Evolutionary conservation across 2,329 filamentous ascomycete genomes (phyloP).

Genomic region (Fusarium tanahbumbuense): DNA sequence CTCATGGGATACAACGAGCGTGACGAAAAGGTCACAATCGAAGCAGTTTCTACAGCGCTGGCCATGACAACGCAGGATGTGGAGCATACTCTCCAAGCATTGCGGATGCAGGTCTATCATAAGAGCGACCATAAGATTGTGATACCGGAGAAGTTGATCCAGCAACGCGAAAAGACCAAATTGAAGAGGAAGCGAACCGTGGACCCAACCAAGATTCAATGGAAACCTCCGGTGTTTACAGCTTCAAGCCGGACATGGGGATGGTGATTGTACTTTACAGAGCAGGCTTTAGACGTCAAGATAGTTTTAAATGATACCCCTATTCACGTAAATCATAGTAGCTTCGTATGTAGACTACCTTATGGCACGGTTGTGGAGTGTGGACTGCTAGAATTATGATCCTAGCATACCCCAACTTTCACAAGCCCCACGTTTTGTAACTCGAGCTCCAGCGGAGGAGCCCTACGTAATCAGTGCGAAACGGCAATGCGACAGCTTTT

Average conservation of each 20-base stretch:
- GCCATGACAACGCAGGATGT: conserved; percentile 99
- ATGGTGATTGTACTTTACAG: conserved; percentile 68
- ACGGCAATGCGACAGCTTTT: conserved; percentile 29
- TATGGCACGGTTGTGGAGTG: background rate
- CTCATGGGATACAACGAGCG: conserved; percentile 78
- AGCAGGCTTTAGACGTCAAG: conserved; percentile 8
- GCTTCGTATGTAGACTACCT: no score
- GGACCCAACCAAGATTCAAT: conserved; percentile 82
- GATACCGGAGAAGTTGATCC: conserved; percentile 83
- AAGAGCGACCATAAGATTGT: conserved; percentile 98
- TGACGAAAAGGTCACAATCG: conserved; percentile 82
- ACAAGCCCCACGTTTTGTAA: conserved; percentile 21
- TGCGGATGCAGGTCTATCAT: conserved; percentile 95
- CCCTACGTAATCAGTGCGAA: conserved; percentile 36
- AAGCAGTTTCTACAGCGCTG: conserved; percentile 80
- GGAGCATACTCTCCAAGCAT: conserved; percentile 90
- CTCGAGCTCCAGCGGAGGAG: conserved; percentile 5
- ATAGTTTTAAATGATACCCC: conserved; percentile 42
- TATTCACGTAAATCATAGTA: background rate
- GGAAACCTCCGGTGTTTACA: conserved; percentile 96
- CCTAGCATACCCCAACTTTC: conserved; percentile 7
- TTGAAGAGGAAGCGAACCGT: conserved; percentile 81
- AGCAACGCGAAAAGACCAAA: conserved; percentile 83
- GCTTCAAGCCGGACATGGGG: conserved; percentile 94
- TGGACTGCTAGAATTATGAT: background rate